Percentiles rank a stretch among this genome's conserved stretches.
phyloP scores from a whole-genome alignment of 2,329 filamentous ascomycete species.

The Mycogone perniciosa region DNA sequence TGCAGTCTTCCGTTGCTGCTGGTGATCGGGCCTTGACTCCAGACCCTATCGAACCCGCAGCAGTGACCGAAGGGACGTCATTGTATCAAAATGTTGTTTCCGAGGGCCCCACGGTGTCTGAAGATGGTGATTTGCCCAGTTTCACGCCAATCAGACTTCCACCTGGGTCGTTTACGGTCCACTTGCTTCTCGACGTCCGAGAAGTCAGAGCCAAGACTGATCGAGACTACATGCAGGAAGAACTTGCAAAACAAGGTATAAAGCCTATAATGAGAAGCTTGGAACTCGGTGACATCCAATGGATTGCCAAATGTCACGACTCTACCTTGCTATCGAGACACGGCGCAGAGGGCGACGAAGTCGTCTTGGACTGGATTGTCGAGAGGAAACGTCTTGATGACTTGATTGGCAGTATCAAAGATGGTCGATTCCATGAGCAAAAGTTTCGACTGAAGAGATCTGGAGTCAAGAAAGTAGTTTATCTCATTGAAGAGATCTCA shows the following conservation, averaged over 20 bases:
- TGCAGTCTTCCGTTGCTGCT: background rate
- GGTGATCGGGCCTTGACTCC: background rate
- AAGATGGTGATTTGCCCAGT: constrained; percentile 31
- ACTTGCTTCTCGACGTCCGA: constrained; percentile 67
- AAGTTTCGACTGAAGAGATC: constrained; percentile 71
- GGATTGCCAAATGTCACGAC: constrained; percentile 69
- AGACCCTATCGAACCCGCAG: background rate
- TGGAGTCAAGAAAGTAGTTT: constrained; percentile 70
- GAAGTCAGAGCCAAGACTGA: constrained; percentile 69
- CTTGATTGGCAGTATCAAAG: constrained; percentile 72
- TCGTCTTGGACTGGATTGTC: constrained; percentile 74
- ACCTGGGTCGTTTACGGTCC: constrained; percentile 62
- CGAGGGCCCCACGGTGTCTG: constrained; percentile 28
- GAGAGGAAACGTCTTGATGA: constrained; percentile 78
- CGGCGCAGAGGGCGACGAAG: constrained; percentile 59
- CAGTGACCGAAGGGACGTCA: background rate
- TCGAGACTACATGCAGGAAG: constrained; percentile 68
- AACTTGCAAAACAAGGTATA: constrained; percentile 61
- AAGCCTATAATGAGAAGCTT: constrained; percentile 61
- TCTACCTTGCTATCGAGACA: constrained; percentile 46
- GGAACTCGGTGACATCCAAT: constrained; percentile 69
- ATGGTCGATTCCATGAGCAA: constrained; percentile 76
- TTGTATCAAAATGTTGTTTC: constrained; percentile 36
- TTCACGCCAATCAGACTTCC: constrained; percentile 57
- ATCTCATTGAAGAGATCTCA: constrained; percentile 68